Base-by-base conservation (phyloP, 1,139 yeast genomes). In the Saccharomyces hybrid region DNA sequence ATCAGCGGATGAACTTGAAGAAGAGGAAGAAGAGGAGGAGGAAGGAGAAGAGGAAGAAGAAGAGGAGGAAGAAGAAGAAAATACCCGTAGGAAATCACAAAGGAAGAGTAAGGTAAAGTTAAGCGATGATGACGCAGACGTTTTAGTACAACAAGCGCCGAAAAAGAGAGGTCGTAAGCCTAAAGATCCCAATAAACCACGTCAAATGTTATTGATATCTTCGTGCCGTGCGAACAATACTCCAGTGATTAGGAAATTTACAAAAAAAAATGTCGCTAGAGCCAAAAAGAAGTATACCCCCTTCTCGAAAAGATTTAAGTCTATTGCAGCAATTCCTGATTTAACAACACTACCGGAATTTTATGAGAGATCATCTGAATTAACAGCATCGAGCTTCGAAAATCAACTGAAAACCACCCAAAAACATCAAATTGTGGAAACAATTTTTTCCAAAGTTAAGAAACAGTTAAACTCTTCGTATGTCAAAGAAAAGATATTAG, bases 231-330 rank as follows among this genome's bases (percentile, higher is more conserved):
- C 48, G 14, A 49, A 44, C 26, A 47, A 44, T 13, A 34, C 55
- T 2, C 54, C 57, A 2, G 50, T 56, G 1, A 57, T 64, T 25
- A 64, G 64, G 51, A 65, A 66, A 38, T 67, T 65, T 44, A 65
- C 70, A 0, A 69, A 67, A 52, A 67, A 61, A 47, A 68, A 68
- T 53, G 69, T 68, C 16, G 66, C 59, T 13, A 62, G 72, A 47
- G 70, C 71, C 6, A 69, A 67, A 50, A 68, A 67, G 53, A 68
- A 68, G 26, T 68, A 69, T 56, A 67, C 70, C 0, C 69, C 72
- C 16, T 69, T 69, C 54, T 68, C 72, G 2, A 67, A 67, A 51
- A 59, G 67, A 50, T 69, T 60, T 53, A 61, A 58, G 38, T 60
- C 65, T 13, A 62, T 68, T 9, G 53, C 59, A 11, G 70, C 61